phyloP scores from a whole-genome alignment of 306 rosid genomes.

The Sechiopsis laciniata region DNA sequence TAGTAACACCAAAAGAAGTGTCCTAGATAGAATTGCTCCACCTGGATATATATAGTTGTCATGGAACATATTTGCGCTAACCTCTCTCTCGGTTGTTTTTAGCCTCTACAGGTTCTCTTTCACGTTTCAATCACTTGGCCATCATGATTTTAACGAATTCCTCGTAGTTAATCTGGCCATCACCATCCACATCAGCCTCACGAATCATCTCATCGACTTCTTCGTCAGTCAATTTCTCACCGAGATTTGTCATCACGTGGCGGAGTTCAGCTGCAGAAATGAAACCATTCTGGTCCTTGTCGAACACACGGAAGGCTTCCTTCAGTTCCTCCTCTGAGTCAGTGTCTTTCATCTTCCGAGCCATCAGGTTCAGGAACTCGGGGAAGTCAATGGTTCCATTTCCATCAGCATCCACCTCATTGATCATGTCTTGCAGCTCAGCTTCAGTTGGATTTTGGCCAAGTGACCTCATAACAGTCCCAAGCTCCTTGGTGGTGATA shows the following conservation, averaged over 20 bases:
- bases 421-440: constrained; percentile 75
- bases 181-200: constrained; percentile 78
- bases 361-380: constrained; percentile 76
- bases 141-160: constrained; percentile 84
- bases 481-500: constrained; percentile 76
- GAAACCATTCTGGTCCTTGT: constrained; percentile 85
- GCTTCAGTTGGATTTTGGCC: constrained; percentile 89
- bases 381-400: constrained; percentile 80
- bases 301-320: constrained; percentile 79
- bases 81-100: constrained; percentile 22
- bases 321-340: constrained; percentile 80
- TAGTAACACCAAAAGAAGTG: constrained; percentile 39
- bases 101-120: constrained; percentile 5
- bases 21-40: background rate
- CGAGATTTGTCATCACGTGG: constrained; percentile 78
- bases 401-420: constrained; percentile 81
- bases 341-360: constrained; percentile 75
- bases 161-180: constrained; percentile 74
- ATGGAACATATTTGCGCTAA: constrained; percentile 9
- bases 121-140: constrained; percentile 56
- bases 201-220: constrained; percentile 83
- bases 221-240: constrained; percentile 81
- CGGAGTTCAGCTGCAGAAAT: constrained; percentile 88
- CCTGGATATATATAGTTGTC: background rate
- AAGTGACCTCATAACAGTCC: constrained; percentile 73